A percentile compares a stretch with the other conserved stretches of the same genome.
Conservation (phyloP, 78 protist genomes). For the Capsaspora owczarzaki region DNA sequence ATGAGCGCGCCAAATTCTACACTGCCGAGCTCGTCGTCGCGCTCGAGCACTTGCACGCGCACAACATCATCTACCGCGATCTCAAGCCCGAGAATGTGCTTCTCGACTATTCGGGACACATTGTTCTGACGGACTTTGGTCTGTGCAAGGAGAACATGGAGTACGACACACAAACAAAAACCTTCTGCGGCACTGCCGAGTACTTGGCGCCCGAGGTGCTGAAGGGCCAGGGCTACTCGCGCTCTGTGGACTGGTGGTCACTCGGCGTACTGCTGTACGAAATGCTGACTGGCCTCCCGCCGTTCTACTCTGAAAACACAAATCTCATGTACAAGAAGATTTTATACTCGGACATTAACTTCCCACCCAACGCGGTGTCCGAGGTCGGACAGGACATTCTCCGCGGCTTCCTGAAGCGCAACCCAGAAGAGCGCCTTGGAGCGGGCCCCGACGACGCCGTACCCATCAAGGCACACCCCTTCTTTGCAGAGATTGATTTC, state of each 20-base stretch:
- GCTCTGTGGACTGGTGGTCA: conserved; percentile 78
- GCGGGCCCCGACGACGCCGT: conserved; percentile 62
- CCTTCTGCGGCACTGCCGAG: conserved; percentile 85
- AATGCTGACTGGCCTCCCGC: conserved; percentile 75
- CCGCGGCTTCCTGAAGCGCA: conserved; percentile 22
- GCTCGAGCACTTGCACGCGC: conserved; percentile 65
- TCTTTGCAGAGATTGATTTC: background rate
- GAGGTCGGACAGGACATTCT: background rate
- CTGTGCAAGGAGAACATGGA: conserved; percentile 48
- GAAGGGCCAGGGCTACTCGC: conserved; percentile 32
- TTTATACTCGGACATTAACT: conserved; percentile 2
- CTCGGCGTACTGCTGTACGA: conserved; percentile 74
- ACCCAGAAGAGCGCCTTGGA: conserved; percentile 9
- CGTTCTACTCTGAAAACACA: conserved; percentile 60
- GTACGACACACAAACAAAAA: conserved; percentile 29
- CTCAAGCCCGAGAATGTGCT: conserved; percentile 83
- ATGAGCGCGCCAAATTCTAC: conserved; percentile 62
- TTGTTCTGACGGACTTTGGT: conserved; percentile 83
- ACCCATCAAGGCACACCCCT: conserved; percentile 33
- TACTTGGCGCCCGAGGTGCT: conserved; percentile 72
- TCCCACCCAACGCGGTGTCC: conserved; percentile 32
- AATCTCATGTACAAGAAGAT: conserved; percentile 55
- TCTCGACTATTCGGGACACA: conserved; percentile 79
- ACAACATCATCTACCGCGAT: conserved; percentile 49
- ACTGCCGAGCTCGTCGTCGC: conserved; percentile 67